A percentile compares a stretch with the other conserved stretches of the same genome.
Evolutionary conservation across 768 basidiomycete species (phyloP).

Genomic region (Boletus rubescentipes): DNA sequence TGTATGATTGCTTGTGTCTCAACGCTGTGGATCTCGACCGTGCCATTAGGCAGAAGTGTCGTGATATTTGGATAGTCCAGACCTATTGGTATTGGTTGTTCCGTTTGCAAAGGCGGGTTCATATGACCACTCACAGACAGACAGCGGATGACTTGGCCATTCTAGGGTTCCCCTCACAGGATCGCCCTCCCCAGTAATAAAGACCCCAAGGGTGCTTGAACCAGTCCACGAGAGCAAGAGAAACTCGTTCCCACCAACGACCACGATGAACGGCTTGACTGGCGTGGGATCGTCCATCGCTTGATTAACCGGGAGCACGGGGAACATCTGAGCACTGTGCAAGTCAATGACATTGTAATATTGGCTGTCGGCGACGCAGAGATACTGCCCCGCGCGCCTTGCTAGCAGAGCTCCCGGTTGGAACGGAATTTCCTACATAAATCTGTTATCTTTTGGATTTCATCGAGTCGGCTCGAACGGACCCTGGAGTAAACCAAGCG

Average conservation of each 20-base stretch:
- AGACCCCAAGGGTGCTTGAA: constrained; percentile 76
- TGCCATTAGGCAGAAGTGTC: constrained; percentile 74
- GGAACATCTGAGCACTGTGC: constrained; percentile 63
- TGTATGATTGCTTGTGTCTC: constrained; percentile 73
- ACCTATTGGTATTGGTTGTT: constrained; percentile 39
- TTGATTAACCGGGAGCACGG: constrained; percentile 80
- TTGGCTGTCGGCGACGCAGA: constrained; percentile 75
- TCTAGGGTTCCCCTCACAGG: constrained; percentile 87
- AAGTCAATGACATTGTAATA: constrained; percentile 81
- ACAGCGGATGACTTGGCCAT: constrained; percentile 77
- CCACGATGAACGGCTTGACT: constrained; percentile 70
- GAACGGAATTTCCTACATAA: constrained; percentile 66
- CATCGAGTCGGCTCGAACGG: background rate
- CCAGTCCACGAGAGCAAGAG: constrained; percentile 87
- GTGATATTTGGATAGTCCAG: constrained; percentile 82
- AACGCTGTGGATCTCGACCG: constrained; percentile 79
- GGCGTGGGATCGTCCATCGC: constrained; percentile 41
- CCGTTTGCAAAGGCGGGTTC: background rate
- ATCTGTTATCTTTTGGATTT: background rate
- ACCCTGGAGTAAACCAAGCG: constrained; percentile 64
- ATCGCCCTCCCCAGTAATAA: constrained; percentile 81
- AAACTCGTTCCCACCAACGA: constrained; percentile 78
- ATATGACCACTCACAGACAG: constrained; percentile 57
- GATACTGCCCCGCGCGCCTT: constrained; percentile 55
- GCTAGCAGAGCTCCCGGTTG: constrained; percentile 58